A percentile compares a stretch with the other conserved stretches of the same genome.
phyloP scores from a whole-genome alignment of 1,284 basidiomycete genomes.

The Ustilago xerochloae region DNA sequence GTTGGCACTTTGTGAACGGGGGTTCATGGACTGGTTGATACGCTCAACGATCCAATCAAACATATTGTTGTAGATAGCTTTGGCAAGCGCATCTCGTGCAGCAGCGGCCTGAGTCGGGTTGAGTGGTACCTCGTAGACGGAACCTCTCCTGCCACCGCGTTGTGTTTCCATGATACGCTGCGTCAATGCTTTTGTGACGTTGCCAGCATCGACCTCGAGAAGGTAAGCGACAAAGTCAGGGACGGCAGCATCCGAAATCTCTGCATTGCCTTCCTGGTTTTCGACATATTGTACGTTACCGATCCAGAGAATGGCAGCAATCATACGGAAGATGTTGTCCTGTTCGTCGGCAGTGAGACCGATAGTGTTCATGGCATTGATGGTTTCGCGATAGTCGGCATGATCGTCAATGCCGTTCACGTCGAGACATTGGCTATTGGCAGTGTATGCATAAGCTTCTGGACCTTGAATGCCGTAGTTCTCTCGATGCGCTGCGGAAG shows the following conservation, averaged over 20 bases:
- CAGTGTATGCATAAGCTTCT: constrained; percentile 93
- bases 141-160: constrained; percentile 83
- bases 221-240: constrained; percentile 95
- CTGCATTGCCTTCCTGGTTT: constrained; percentile 87
- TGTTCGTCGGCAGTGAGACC: constrained; percentile 87
- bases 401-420: constrained; percentile 91
- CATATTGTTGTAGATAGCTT: constrained; percentile 97
- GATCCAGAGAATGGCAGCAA: constrained; percentile 93
- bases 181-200: constrained; percentile 87
- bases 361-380: constrained; percentile 94
- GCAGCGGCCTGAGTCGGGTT: constrained; percentile 91
- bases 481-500: constrained; percentile 87
- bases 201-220: constrained; percentile 83
- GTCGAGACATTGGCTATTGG: constrained; percentile 87
- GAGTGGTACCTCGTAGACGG: constrained; percentile 94
- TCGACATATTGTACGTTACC: constrained; percentile 85
- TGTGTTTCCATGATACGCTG: constrained; percentile 87
- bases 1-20: constrained; percentile 77
- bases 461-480: constrained; percentile 96
- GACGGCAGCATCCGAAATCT: constrained; percentile 84
- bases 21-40: constrained; percentile 95
- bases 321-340: constrained; percentile 89
- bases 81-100: constrained; percentile 90
- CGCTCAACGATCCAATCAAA: constrained; percentile 99
- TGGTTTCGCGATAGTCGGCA: constrained; percentile 86